Base-by-base conservation (phyloP, 2,329 filamentous ascomycete genomes). In the Akanthomyces uredinophilus region DNA sequence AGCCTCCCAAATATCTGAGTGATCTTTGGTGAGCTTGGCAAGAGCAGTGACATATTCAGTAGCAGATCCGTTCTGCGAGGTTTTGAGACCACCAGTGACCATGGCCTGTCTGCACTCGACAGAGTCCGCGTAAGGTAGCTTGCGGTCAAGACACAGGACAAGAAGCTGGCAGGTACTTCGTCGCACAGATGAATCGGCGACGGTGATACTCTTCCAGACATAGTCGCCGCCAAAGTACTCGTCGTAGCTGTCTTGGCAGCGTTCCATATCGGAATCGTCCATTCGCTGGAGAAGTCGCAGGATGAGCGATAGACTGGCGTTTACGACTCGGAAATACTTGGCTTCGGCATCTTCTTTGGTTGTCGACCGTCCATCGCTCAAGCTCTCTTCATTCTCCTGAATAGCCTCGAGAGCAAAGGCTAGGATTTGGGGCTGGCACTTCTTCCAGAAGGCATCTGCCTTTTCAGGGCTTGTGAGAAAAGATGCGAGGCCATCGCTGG, bases 291-390 rank as follows among this genome's bases (percentile, higher is more conserved):
- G 68, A 0, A 88, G 74, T 35, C 79, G 79, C 3, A 83, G 68
- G 2, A 86, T 80, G 6, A 88, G 74, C 1, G 81, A 83, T 24
- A 88, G 69, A 60, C 82, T 82, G 8, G 79, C 79, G 11, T 78
- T 79, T 3, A 86, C 70, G 4, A 97, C 92, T 52, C 95, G 84
- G 64, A 87, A 85, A 75, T 96, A 95, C 69, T 96, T 97, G 20
- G 89, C 85, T 66, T 92, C 85, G 4, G 92, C 87, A 72, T 99
- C 95, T 67, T 98, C 94, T 10, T 84, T 77, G 63, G 86, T 95
- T 4, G 92, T 91, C 1, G 87, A 91, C 27, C 94, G 84, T 75
- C 96, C 91, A 71, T 99, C 95, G 71, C 93, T 98, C 41, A 99
- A 79, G 0, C 91, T 96, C 41, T 88, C 83, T 3, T 88, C 75